A percentile compares a stretch with the other conserved stretches of the same genome.
phyloP scores from a whole-genome alignment of 257 asterid species.

The Ocimum tenuiflorum region DNA sequence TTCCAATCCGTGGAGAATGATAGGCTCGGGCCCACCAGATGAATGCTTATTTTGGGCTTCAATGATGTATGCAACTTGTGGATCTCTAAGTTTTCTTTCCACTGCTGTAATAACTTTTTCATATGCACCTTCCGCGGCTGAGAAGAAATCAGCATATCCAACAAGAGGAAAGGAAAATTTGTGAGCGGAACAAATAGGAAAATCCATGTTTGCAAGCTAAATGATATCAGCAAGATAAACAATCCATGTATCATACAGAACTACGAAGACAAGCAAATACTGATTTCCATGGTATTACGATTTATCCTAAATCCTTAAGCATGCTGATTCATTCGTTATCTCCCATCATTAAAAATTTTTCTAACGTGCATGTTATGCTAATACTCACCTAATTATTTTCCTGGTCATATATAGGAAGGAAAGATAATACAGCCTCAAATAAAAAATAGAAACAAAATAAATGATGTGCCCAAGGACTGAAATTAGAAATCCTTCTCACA shows the following conservation, averaged over 20 bases:
- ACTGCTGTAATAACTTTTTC: slow-evolving; percentile 51
- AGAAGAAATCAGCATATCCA: slow-evolving; percentile 10
- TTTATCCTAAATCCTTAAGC: not conserved
- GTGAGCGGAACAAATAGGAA: not conserved
- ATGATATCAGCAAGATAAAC: not conserved
- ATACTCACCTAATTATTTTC: not conserved
- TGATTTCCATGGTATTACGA: not conserved
- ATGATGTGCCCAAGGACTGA: no score
- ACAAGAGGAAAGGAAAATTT: not conserved
- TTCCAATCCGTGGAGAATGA: slow-evolving; percentile 58
- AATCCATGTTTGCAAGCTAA: not conserved
- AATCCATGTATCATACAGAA: slow-evolving; percentile 1
- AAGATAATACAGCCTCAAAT: not conserved
- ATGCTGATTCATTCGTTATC: not conserved
- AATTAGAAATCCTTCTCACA: not conserved
- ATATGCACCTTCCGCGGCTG: slow-evolving; percentile 60
- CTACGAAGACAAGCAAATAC: not conserved
- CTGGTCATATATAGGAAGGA: not conserved
- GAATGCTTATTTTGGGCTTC: slow-evolving; percentile 48
- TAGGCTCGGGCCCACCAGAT: slow-evolving; percentile 39
- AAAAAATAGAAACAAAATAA: no score
- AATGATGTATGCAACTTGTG: slow-evolving; percentile 60
- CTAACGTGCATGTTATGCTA: not conserved
- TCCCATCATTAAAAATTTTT: not conserved
- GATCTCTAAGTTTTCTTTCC: slow-evolving; percentile 58